phyloP scores from a whole-genome alignment of 257 asterid species.

The Primulina eburnea region DNA sequence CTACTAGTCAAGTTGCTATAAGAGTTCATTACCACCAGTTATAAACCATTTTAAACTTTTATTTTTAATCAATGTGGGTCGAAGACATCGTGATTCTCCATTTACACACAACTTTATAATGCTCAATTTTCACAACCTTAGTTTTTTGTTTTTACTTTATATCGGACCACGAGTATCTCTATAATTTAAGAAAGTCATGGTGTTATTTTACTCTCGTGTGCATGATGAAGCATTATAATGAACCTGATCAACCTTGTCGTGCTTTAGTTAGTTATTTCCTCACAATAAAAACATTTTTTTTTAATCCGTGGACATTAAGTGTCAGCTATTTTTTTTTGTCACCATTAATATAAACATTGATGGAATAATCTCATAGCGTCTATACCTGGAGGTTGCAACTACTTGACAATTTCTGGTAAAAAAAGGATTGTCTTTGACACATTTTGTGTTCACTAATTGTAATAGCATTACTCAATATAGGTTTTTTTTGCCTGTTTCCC shows the following conservation, averaged over 20 bases:
- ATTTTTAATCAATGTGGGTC: too few species aligned
- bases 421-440: too few species aligned
- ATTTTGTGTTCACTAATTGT: not conserved
- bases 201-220: too few species aligned
- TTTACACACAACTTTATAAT: not conserved
- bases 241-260: too few species aligned
- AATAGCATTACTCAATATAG: not conserved
- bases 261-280: not conserved
- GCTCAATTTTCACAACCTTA: not conserved
- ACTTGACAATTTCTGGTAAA: not conserved
- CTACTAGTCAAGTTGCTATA: too few species aligned
- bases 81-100: not conserved
- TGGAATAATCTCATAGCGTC: not conserved
- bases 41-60: too few species aligned
- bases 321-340: not conserved
- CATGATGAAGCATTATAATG: too few species aligned
- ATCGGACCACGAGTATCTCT: not conserved
- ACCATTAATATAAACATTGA: not conserved
- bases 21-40: too few species aligned
- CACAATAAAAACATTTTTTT: not conserved
- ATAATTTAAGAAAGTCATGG: too few species aligned
- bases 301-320: not conserved
- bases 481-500: not conserved
- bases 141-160: not conserved
- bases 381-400: not conserved